Percentiles rank a stretch among this genome's conserved stretches.
These are phyloP conservation scores for Ganoderma sinense DNA, from an alignment of 1,284 basidiomycete species.

Conservation along the genomic window DNA sequence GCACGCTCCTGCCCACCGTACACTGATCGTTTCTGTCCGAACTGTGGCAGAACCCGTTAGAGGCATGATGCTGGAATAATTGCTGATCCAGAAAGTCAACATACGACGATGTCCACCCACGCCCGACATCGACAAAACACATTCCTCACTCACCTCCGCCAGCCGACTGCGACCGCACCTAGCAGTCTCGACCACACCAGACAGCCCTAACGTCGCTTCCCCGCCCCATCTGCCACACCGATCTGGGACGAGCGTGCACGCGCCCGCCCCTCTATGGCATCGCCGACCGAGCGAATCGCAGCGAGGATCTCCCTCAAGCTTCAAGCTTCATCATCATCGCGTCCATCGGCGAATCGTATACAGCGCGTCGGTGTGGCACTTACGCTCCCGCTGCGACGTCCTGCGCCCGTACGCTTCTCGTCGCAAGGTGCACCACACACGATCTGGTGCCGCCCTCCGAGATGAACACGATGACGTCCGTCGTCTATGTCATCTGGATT, in stretches of 20 bases:
- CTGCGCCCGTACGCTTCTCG: neutral
- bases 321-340: neutral
- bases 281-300: neutral
- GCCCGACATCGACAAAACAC: neutral
- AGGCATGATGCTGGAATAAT: slow-evolving; percentile 1
- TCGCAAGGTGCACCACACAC: neutral
- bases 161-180: neutral
- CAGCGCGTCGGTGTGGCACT: neutral
- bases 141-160: slow-evolving; percentile 5
- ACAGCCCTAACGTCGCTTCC: neutral
- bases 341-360: slow-evolving; percentile 4
- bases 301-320: neutral
- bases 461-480: no score
- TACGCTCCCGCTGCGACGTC: neutral
- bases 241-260: neutral
- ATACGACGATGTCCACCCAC: neutral
- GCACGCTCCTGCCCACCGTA: neutral
- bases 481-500: no score
- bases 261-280: neutral
- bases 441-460: no score
- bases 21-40: neutral
- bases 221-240: slow-evolving; percentile 1
- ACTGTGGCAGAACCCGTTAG: slow-evolving; percentile 1
- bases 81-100: neutral
- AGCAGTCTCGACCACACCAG: neutral